Evolutionary conservation across 805 yeast genomes (phyloP).

Genomic region (Cyberlindnera euphorbiiphila): DNA sequence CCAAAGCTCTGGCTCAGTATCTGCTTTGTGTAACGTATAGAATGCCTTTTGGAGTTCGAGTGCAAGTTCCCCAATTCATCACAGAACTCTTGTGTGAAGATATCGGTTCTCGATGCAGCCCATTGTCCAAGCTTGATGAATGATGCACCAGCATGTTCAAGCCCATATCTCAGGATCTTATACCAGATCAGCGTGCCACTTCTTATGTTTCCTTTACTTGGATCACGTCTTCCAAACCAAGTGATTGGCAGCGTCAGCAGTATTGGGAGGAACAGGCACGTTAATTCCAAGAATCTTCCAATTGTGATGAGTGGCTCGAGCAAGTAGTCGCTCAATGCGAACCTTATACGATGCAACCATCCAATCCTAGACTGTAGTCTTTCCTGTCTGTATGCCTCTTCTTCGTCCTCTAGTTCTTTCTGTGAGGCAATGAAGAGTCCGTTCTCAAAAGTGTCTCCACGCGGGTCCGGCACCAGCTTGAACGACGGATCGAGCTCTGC

Average conservation of each 20-base stretch:
- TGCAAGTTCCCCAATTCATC: conserved; percentile 73
- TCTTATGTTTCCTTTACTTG: conserved; percentile 36
- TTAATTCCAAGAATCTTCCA: conserved; percentile 64
- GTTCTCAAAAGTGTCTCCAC: conserved; percentile 65
- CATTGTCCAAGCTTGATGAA: conserved; percentile 93
- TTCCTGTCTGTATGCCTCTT: conserved; percentile 31
- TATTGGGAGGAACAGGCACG: conserved; percentile 67
- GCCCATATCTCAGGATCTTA: conserved; percentile 52
- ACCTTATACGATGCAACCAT: conserved; percentile 38
- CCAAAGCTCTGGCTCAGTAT: conserved; percentile 58
- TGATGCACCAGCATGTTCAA: conserved; percentile 90
- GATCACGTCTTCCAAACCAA: conserved; percentile 26
- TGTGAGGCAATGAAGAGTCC: conserved; percentile 62
- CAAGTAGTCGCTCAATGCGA: conserved; percentile 47
- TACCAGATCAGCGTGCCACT: conserved; percentile 74
- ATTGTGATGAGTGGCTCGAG: conserved; percentile 69
- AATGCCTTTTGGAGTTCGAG: conserved; percentile 77
- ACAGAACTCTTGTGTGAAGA: conserved; percentile 78
- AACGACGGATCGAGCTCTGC: conserved; percentile 10
- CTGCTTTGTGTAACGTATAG: conserved; percentile 53
- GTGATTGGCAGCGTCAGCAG: conserved; percentile 59
- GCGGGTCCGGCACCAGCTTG: conserved; percentile 35
- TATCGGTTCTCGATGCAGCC: conserved; percentile 97
- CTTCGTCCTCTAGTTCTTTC: conserved; percentile 43
- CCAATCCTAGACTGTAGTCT: conserved; percentile 24